Evolutionary conservation across 495 filamentous ascomycete genomes (phyloP).

Genomic region (Parathielavia hyrcaniae): DNA sequence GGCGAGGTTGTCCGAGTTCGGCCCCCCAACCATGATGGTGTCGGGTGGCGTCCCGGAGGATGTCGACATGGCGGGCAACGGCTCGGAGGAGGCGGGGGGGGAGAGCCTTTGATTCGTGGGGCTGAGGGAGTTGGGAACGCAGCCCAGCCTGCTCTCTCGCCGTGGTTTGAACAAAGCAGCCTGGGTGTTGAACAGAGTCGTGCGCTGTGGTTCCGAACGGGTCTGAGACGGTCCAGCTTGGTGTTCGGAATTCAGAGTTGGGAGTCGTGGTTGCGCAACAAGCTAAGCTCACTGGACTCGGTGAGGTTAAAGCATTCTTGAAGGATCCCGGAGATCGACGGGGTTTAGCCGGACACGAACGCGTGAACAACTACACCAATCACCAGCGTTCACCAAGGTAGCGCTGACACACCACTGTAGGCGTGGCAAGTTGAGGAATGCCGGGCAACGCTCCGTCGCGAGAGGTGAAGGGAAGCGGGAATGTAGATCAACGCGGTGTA

Average conservation of each 20-base stretch:
- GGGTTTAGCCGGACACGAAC: background rate
- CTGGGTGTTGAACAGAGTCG: background rate
- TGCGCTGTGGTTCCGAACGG: background rate
- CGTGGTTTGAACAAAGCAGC: background rate
- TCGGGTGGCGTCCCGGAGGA: constrained; percentile 35
- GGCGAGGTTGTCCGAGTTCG: constrained; percentile 26
- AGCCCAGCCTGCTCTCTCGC: background rate
- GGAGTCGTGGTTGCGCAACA: background rate
- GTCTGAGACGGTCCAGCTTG: background rate
- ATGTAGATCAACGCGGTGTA: background rate
- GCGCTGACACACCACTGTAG: background rate
- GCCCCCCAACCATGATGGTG: constrained; percentile 36
- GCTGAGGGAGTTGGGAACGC: background rate
- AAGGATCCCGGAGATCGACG: background rate
- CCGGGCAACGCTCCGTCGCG: too few species aligned
- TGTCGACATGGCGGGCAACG: constrained; percentile 35
- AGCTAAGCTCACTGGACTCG: background rate
- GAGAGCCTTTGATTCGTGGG: background rate
- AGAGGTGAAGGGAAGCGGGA: too few species aligned
- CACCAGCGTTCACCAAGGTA: background rate
- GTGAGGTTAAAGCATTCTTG: background rate
- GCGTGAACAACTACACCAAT: background rate
- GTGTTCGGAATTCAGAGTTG: background rate
- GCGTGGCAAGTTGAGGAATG: background rate
- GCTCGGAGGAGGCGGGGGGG: background rate